These are phyloP conservation scores for Candida taoyuanica DNA, from an alignment of 805 yeast genomes.

Conservation along the genomic window DNA sequence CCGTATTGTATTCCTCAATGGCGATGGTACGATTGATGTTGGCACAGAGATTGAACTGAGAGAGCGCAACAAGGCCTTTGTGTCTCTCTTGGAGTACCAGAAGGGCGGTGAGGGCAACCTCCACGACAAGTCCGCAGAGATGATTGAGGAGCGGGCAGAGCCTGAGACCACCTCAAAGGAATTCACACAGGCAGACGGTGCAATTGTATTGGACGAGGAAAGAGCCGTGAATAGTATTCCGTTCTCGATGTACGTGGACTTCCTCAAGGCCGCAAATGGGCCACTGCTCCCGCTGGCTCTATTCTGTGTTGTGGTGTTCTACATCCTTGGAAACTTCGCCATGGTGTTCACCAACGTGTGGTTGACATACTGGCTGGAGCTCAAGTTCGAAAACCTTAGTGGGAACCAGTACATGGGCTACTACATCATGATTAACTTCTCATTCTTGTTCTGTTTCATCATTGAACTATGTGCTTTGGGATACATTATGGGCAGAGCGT, in stretches of 20 bases:
- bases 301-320: constrained; percentile 16
- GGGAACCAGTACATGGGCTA: constrained; percentile 64
- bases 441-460: constrained; percentile 30
- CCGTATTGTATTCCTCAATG: constrained; percentile 56
- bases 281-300: constrained; percentile 28
- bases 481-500: constrained; percentile 9
- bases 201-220: constrained; percentile 28
- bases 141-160: not conserved
- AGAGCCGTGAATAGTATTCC: constrained; percentile 36
- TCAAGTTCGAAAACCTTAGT: constrained; percentile 40
- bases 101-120: constrained; percentile 2
- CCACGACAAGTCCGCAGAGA: not conserved
- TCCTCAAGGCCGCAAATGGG: constrained; percentile 38
- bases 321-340: constrained; percentile 30
- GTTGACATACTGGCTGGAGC: constrained; percentile 71
- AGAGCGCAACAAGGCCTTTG: constrained; percentile 40
- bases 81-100: constrained; percentile 41
- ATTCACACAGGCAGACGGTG: constrained; percentile 16
- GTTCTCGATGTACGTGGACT: constrained; percentile 31
- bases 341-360: constrained; percentile 64
- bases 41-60: constrained; percentile 58
- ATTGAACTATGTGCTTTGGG: constrained; percentile 34
- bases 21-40: constrained; percentile 54
- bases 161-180: not conserved
- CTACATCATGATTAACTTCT: constrained; percentile 43